Evolutionary conservation across 2,329 filamentous ascomycete genomes (phyloP).

Genomic region (Juglanconis oblonga): DNA sequence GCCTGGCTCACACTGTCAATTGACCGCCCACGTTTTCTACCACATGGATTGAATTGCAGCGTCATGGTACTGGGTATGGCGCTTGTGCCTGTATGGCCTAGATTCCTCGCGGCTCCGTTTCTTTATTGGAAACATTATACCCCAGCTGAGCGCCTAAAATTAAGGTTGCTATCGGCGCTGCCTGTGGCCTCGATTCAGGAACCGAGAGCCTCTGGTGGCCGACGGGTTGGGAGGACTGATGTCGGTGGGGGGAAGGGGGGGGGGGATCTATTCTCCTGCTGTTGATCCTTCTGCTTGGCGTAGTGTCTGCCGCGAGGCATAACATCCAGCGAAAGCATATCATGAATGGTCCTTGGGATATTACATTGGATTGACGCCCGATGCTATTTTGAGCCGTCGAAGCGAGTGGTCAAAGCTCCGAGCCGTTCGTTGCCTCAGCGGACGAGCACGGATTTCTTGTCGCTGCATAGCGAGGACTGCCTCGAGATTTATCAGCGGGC

Average conservation of each 20-base stretch:
- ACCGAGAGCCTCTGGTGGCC: not conserved
- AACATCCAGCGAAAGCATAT: no score
- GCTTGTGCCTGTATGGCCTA: no score
- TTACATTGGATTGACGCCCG: no score
- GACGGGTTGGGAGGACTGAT: not conserved
- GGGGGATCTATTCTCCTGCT: no score
- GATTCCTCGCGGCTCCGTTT: not conserved
- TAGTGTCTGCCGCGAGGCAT: no score
- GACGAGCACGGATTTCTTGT: no score
- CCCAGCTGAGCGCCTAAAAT: not conserved
- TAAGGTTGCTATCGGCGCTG: not conserved
- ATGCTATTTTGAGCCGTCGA: no score
- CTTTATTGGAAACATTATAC: not conserved
- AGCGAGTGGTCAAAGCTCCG: no score
- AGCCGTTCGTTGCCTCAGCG: no score
- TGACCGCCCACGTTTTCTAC: not conserved
- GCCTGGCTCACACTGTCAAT: not conserved
- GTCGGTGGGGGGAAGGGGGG: not conserved
- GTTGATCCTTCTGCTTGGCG: no score
- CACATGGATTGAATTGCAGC: not conserved
- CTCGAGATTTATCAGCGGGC: no score
- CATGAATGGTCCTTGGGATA: no score
- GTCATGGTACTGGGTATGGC: not conserved
- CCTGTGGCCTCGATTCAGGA: not conserved
- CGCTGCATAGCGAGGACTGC: not conserved